Percentiles rank a stretch among this genome's conserved stretches.
Evolutionary conservation across 257 asterid genomes (phyloP).

Genomic region (Sherardia arvensis): DNA sequence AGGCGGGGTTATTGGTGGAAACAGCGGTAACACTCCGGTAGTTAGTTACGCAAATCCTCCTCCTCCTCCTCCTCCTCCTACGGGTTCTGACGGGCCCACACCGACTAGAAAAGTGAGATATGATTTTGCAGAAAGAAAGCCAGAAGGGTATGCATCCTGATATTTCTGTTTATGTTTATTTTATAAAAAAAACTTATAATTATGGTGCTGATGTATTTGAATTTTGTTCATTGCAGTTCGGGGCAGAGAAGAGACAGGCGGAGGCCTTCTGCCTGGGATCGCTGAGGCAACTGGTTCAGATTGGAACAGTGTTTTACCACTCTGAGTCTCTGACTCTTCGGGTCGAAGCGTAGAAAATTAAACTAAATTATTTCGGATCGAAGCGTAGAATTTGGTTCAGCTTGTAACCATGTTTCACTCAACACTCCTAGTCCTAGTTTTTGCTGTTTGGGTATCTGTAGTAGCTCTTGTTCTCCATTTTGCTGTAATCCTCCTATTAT

Average conservation of each 20-base stretch:
- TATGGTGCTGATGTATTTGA: background rate
- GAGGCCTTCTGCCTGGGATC: conserved; percentile 97
- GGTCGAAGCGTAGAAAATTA: no score
- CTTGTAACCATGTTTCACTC: no score
- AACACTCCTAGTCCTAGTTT: no score
- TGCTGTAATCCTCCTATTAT: no score
- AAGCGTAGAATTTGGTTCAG: no score
- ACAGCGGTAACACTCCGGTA: conserved; percentile 30
- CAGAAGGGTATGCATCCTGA: conserved; percentile 38
- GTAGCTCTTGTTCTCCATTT: no score
- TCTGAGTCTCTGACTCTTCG: no score
- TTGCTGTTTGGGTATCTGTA: no score
- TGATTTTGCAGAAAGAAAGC: conserved; percentile 23
- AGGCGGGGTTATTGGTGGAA: conserved; percentile 96
- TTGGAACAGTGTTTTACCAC: background rate
- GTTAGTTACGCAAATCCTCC: conserved; percentile 27
- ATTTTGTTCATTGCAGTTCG: conserved; percentile 18
- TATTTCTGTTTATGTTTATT: background rate
- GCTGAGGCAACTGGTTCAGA: conserved; percentile 17
- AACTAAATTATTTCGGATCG: no score
- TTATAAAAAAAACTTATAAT: background rate
- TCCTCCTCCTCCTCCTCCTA: no score
- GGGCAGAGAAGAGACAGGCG: conserved; percentile 85
- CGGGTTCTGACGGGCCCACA: conserved; percentile 26
- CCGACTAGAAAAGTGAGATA: conserved; percentile 27